Conservation (phyloP, 2,329 filamentous ascomycete species). For the Gliomastix tumulicola region DNA sequence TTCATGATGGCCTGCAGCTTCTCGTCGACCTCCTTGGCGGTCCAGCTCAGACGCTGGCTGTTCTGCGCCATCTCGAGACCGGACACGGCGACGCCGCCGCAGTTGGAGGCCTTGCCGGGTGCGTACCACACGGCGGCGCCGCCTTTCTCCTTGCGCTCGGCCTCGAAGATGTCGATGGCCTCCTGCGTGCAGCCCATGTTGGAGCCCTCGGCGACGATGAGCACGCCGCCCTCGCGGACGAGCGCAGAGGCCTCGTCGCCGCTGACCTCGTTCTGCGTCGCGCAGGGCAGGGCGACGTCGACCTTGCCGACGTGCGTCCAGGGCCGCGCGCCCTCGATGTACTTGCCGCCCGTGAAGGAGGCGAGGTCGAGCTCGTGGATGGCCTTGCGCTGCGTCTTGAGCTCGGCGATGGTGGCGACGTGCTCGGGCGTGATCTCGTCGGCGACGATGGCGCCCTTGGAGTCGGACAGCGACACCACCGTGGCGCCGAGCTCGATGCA, state of each 20-base stretch:
- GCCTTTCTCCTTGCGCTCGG: constrained; percentile 62
- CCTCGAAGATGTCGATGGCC: constrained; percentile 90
- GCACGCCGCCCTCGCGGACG: constrained; percentile 60
- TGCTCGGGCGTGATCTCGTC: constrained; percentile 73
- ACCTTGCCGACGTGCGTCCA: constrained; percentile 88
- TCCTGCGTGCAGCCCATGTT: constrained; percentile 99
- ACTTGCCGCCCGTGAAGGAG: constrained; percentile 68
- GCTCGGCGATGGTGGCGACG: constrained; percentile 67
- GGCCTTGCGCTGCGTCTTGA: constrained; percentile 83
- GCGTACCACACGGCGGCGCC: constrained; percentile 82
- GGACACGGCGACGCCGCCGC: constrained; percentile 93
- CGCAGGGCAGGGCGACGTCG: constrained; percentile 85
- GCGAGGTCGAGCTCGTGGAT: constrained; percentile 65
- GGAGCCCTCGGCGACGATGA: constrained; percentile 90
- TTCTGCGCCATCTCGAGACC: constrained; percentile 99
- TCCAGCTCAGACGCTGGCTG: constrained; percentile 78
- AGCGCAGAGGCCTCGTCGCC: constrained; percentile 83
- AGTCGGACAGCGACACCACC: constrained; percentile 91
- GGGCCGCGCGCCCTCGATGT: constrained; percentile 79
- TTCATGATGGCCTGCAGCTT: constrained; percentile 95
- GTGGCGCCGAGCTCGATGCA: constrained; percentile 90
- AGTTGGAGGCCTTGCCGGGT: constrained; percentile 94
- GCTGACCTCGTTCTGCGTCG: constrained; percentile 96
- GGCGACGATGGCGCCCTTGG: constrained; percentile 76
- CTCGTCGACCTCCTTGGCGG: constrained; percentile 79